Evolutionary conservation across 805 yeast species (phyloP), one percentile per base, ranked within the genome.

Genomic region (Wickerhamiella occidentalis): DNA sequence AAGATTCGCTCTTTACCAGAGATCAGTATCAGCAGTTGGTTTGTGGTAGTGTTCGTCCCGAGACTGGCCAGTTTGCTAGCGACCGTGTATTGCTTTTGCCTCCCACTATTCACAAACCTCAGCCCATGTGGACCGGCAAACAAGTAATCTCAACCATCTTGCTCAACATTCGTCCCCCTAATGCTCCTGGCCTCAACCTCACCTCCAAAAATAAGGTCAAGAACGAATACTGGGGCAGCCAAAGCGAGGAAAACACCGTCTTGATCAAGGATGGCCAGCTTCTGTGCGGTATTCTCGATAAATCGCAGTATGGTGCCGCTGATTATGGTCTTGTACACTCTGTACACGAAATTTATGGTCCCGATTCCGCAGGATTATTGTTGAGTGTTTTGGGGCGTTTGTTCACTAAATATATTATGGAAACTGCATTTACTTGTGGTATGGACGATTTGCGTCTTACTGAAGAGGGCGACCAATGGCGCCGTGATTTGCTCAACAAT

Each of bases 371-470:
- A 18, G 96, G 96, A 52, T 82, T 84, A 62, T 76, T 92, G 5
- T 71, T 92, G 45, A 82, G 94, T 45, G 94, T 90, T n/a, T 74
- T 92, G 53, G 97, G 98, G 55, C 77, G 98, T 61, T 73, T 92
- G 49, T 90, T 94, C 70, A 94, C 99, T 19, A 86, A 85, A 66
- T 92, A 86, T 66, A 87, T 82, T 61, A 88, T 82, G 77, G 75
- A 79, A 70, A 83, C 85, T 51, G 97, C 96, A 1, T 85, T 92
- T 64, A 92, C 98, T 6, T 92, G 99, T 80, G 98, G 99, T 76
- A 94, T 92, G 98, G 99, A 92, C 65, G 99, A 92, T 71, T 74
- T 92, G 66, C 78, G 95, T 64, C 75, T 94, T 58, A 92, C 97
- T 19, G 77, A 67, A 2, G 95, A 85, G 58, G 99, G 99, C 63